These are phyloP conservation scores for Mycena leptocephala DNA, from an alignment of 768 basidiomycete genomes.

Conservation along the genomic window DNA sequence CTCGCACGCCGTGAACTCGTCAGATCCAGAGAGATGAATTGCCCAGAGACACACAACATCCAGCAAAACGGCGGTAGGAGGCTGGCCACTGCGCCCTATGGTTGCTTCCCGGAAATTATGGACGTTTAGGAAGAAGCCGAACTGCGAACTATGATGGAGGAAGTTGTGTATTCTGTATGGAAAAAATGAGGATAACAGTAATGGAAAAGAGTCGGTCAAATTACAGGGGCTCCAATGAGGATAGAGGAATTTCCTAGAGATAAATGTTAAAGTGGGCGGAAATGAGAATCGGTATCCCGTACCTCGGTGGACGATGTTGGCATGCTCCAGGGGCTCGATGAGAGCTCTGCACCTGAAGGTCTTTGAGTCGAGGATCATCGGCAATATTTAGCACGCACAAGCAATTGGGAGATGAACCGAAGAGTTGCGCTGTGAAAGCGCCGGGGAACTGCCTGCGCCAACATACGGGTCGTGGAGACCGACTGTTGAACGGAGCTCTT, in stretches of 20 bases:
- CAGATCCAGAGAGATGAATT: conserved; percentile 14
- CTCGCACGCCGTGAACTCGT: not conserved
- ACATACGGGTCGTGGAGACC: conserved; percentile 44
- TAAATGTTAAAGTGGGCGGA: not conserved
- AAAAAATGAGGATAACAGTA: not conserved
- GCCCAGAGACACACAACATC: not conserved
- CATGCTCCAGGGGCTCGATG: not conserved
- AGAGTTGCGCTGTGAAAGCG: conserved; percentile 23
- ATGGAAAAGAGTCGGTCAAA: not conserved
- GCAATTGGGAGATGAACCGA: conserved; percentile 11
- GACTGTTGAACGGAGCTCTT: conserved; percentile 31
- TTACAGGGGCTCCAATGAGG: conserved; percentile 30
- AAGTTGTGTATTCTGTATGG: conserved; percentile 20
- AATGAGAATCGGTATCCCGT: not conserved
- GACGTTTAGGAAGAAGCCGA: conserved; percentile 64
- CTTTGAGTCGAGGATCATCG: not conserved
- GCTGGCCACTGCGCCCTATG: not conserved
- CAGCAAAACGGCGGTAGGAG: not conserved
- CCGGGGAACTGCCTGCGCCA: conserved; percentile 18
- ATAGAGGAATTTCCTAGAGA: conserved; percentile 10
- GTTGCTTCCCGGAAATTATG: conserved; percentile 50
- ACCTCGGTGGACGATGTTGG: conserved; percentile 2
- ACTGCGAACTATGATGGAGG: conserved; percentile 39
- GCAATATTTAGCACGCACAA: conserved; percentile 5
- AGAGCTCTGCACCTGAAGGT: conserved; percentile 8